Conservation (phyloP, 805 yeast species). For the Wickerhamiella azyma region DNA sequence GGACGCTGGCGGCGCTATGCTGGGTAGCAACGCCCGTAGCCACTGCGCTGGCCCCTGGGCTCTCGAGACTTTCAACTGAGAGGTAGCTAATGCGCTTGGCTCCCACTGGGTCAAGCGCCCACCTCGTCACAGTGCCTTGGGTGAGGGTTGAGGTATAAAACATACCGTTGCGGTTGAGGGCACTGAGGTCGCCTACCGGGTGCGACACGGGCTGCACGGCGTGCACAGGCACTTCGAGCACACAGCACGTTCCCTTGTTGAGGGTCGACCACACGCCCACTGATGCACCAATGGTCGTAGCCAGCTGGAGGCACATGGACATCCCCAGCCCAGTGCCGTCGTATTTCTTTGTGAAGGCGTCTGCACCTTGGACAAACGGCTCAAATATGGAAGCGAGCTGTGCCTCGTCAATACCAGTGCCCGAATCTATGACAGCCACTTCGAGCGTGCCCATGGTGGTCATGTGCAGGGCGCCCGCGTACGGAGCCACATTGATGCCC, state of each 20-base stretch:
- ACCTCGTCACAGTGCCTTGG: conserved; percentile 4
- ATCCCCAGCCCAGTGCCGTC: conserved; percentile 95
- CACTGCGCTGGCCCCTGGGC: not conserved
- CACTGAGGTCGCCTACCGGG: not conserved
- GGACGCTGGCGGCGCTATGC: not conserved
- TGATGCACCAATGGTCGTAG: conserved; percentile 78
- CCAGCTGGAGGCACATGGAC: conserved; percentile 76
- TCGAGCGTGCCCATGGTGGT: conserved; percentile 27
- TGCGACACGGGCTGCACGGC: not conserved
- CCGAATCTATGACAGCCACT: conserved; percentile 73
- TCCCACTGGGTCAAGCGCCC: not conserved
- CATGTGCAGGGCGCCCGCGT: not conserved
- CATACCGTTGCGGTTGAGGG: conserved; percentile 6
- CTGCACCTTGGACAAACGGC: conserved; percentile 95
- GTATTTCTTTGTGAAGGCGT: conserved; percentile 73
- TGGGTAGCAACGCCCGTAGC: not conserved
- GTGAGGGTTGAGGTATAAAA: conserved; percentile 1
- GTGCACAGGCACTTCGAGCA: conserved; percentile 14
- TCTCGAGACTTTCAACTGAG: not conserved
- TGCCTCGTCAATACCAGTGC: conserved; percentile 78
- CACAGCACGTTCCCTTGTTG: conserved; percentile 14
- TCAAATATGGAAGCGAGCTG: conserved; percentile 79
- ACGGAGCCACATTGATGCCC: not conserved
- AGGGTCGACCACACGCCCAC: conserved; percentile 29
- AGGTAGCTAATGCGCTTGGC: not conserved